phyloP scores from a whole-genome alignment of 345 rosid genomes.

The Ceriops zippeliana region DNA sequence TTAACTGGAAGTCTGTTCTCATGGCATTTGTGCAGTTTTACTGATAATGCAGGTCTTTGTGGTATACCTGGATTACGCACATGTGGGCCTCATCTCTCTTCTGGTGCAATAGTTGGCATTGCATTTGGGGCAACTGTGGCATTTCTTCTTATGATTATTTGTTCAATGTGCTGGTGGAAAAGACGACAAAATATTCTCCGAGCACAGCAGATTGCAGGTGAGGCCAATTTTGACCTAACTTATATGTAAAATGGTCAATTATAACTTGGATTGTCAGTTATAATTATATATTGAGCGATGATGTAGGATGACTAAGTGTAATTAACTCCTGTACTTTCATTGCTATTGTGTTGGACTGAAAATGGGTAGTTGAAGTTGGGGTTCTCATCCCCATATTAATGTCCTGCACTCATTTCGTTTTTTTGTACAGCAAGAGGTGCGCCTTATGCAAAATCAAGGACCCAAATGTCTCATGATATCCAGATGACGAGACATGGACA shows the following conservation, averaged over 20 bases:
- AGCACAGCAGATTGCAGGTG: slow-evolving; percentile 81
- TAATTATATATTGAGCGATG: background rate
- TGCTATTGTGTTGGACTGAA: background rate
- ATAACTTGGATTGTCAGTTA: background rate
- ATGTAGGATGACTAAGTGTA: background rate
- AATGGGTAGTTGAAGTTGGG: background rate
- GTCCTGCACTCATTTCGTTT: background rate
- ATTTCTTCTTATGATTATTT: slow-evolving; percentile 52
- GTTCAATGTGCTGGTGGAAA: slow-evolving; percentile 75
- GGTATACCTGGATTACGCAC: slow-evolving; percentile 91
- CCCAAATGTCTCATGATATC: slow-evolving; percentile 69
- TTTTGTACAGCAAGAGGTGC: slow-evolving; percentile 79
- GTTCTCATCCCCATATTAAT: too few relatives aligned
- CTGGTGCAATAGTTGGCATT: slow-evolving; percentile 78
- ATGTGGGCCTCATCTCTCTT: slow-evolving; percentile 76
- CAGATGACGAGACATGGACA: slow-evolving; percentile 73
- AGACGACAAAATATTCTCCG: slow-evolving; percentile 89
- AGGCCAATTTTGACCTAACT: slow-evolving; percentile 14
- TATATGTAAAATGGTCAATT: background rate
- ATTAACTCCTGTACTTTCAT: background rate
- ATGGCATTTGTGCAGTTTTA: slow-evolving; percentile 58
- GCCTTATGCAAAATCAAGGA: slow-evolving; percentile 95
- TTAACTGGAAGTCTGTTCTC: slow-evolving; percentile 8
- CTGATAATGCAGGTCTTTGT: slow-evolving; percentile 90
- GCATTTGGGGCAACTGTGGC: slow-evolving; percentile 53